Percentiles rank a stretch among this genome's conserved stretches.
Conservation (phyloP, 306 rosid genomes). For the Begonia fuchsioides region DNA sequence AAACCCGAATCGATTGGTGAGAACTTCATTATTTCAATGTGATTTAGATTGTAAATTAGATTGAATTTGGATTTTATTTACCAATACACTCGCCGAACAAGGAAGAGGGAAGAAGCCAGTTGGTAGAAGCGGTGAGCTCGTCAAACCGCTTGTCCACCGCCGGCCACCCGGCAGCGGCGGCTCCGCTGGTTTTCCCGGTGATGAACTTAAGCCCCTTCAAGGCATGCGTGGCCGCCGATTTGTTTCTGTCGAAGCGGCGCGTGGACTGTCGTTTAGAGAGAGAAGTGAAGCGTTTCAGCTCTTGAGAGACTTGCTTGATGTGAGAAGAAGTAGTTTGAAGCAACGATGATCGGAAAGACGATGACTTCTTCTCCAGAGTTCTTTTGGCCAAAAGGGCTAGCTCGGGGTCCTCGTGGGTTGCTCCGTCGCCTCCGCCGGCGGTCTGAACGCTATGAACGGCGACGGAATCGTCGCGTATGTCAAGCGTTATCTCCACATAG, state of each 20-base stretch:
- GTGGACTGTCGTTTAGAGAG: conserved; percentile 13
- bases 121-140: conserved; percentile 25
- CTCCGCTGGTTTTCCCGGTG: conserved; percentile 21
- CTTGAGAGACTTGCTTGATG: conserved; percentile 39
- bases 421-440: conserved; percentile 9
- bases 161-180: conserved; percentile 22
- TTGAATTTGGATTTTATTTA: background rate
- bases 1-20: too few relatives aligned
- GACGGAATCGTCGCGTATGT: conserved; percentile 37
- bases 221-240: conserved; percentile 39
- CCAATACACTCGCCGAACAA: conserved; percentile 52
- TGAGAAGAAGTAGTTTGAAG: conserved; percentile 23
- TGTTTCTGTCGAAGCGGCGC: conserved; percentile 27
- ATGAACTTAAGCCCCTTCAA: conserved; percentile 41
- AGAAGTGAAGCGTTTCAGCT: conserved; percentile 36
- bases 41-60: background rate
- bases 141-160: conserved; percentile 31
- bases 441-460: conserved; percentile 51
- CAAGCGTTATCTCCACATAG: conserved; percentile 43
- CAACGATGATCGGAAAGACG: conserved; percentile 23
- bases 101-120: conserved; percentile 30
- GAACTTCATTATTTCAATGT: too few relatives aligned
- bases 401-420: conserved; percentile 22
- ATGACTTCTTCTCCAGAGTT: conserved; percentile 24
- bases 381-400: conserved; percentile 27